phyloP scores from a whole-genome alignment of 371 early-diverging fungal species.

The Apophysomyces variabilis region DNA sequence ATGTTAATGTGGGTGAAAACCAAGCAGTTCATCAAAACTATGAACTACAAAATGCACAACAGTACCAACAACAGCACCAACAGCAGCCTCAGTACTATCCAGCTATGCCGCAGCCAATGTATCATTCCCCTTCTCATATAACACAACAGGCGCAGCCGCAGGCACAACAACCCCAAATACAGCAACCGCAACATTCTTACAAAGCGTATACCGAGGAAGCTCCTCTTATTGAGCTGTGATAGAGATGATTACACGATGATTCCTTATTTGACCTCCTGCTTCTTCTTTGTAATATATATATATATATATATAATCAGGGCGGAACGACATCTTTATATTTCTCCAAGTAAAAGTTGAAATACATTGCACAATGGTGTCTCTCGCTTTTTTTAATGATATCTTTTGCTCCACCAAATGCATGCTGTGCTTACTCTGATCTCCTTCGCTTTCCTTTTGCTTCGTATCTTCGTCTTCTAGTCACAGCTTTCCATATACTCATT shows the following conservation, averaged over 20 bases:
- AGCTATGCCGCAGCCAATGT: conserved; percentile 8
- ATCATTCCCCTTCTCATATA: conserved; percentile 18
- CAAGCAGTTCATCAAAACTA: conserved; percentile 6
- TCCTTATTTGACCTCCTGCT: neutral
- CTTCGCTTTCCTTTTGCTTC: conserved; percentile 58
- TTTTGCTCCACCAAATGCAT: neutral
- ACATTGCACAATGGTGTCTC: too few species aligned
- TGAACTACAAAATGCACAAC: conserved; percentile 8
- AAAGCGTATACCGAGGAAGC: conserved; percentile 51
- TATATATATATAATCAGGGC: neutral
- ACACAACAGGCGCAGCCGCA: conserved; percentile 16
- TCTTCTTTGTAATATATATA: neutral
- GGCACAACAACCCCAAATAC: conserved; percentile 14
- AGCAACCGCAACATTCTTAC: conserved; percentile 16
- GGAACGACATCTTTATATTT: neutral
- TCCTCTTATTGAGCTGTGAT: conserved; percentile 59
- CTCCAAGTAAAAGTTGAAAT: neutral
- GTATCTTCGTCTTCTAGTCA: conserved; percentile 35
- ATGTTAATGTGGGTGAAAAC: conserved; percentile 18
- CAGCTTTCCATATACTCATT: conserved; percentile 22
- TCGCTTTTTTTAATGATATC: neutral
- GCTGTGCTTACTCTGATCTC: conserved; percentile 39
- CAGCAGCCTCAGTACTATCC: conserved; percentile 1
- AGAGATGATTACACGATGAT: neutral
- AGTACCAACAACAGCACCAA: neutral